Conservation (phyloP, 1,284 basidiomycete genomes). For the Retiboletus flavoniger region DNA sequence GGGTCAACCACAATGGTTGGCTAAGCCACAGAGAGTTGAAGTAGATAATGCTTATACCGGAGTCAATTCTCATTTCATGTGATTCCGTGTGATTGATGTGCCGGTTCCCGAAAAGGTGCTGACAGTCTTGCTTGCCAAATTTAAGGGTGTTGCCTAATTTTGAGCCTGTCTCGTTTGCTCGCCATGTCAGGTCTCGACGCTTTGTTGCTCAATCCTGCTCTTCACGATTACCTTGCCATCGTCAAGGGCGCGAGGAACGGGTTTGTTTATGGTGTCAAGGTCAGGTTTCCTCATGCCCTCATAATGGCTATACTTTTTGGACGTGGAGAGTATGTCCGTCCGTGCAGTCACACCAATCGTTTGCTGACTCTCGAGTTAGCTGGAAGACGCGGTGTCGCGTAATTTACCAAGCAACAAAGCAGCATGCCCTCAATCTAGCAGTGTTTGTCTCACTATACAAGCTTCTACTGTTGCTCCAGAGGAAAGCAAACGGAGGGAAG, state of each 20-base stretch:
- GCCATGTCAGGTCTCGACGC: constrained; percentile 35
- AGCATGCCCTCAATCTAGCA: constrained; percentile 86
- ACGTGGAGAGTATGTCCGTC: constrained; percentile 71
- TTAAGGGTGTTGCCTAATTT: neutral
- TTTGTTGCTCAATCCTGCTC: constrained; percentile 62
- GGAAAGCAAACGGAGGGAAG: constrained; percentile 79
- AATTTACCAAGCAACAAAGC: constrained; percentile 86
- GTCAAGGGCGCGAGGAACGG: constrained; percentile 96
- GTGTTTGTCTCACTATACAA: constrained; percentile 97
- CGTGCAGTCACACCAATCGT: neutral
- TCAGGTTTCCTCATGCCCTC: constrained; percentile 96
- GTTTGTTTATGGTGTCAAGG: constrained; percentile 89
- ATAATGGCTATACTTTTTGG: constrained; percentile 98
- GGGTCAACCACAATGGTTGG: neutral
- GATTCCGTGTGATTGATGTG: constrained; percentile 33
- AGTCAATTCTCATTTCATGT: neutral
- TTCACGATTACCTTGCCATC: constrained; percentile 89
- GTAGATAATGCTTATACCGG: neutral
- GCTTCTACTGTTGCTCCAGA: constrained; percentile 77
- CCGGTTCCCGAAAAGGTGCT: constrained; percentile 1
- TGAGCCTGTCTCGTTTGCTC: neutral
- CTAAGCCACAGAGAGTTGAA: neutral
- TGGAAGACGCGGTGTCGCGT: constrained; percentile 65
- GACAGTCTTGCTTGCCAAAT: neutral
- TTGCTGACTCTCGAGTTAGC: constrained; percentile 40